Conservation (phyloP, 169 alveolate species). For the Plasmodium knowlesi region DNA sequence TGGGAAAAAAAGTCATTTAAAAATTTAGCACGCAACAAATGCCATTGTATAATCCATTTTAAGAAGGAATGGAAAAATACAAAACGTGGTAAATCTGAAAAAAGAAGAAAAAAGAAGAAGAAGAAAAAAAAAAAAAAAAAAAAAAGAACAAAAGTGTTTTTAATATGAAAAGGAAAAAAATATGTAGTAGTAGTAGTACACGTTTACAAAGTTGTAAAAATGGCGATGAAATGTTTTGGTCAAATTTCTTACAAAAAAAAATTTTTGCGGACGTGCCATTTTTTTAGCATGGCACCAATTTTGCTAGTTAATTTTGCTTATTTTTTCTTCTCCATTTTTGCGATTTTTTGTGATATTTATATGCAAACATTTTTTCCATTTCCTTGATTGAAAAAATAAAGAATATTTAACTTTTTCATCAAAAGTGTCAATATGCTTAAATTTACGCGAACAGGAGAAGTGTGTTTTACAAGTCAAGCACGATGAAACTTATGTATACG, state of each 20-base stretch:
- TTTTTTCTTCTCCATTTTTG: not conserved
- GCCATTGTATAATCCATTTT: constrained; percentile 1
- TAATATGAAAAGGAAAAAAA: not conserved
- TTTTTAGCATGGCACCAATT: not conserved
- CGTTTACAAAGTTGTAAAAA: not conserved
- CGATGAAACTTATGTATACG: not conserved
- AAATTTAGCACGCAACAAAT: not conserved
- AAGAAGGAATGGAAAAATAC: not conserved
- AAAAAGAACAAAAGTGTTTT: not conserved
- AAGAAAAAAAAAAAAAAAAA: not conserved
- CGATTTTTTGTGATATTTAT: not conserved
- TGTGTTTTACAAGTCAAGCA: not conserved
- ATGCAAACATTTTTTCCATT: not conserved
- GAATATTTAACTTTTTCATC: not conserved
- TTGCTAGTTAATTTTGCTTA: not conserved
- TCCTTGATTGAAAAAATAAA: not conserved
- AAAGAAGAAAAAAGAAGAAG: not conserved
- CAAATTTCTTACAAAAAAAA: not conserved
- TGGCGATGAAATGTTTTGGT: not conserved
- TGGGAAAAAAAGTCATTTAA: not conserved
- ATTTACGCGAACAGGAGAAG: not conserved
- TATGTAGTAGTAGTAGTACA: not conserved
- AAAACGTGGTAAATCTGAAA: not conserved
- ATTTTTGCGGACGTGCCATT: not conserved
- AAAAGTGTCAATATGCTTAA: not conserved